Evolutionary conservation across 352 stramenopile genomes (phyloP).

Genomic region (Elongisporangium anandrum): DNA sequence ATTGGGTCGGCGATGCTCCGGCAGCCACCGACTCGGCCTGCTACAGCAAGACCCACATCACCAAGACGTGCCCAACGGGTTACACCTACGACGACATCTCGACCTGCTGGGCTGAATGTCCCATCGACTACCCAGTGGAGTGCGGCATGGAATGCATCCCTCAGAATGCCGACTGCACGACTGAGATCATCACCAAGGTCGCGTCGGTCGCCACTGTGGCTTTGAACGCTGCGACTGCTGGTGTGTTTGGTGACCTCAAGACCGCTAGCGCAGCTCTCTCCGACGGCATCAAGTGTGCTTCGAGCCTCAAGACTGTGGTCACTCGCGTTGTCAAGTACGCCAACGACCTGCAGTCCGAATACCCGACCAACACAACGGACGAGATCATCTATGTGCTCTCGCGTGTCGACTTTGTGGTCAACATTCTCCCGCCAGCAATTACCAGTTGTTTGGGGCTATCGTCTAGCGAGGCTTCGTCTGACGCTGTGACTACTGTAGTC

Average conservation of each 20-base stretch:
- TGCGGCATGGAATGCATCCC: constrained; percentile 32
- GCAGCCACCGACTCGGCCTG: constrained; percentile 9
- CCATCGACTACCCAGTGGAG: constrained; percentile 28
- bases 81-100: constrained; percentile 45
- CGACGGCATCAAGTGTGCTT: constrained; percentile 36
- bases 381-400: constrained; percentile 45
- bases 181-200: constrained; percentile 43
- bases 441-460: constrained; percentile 31
- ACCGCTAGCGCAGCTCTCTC: constrained; percentile 35
- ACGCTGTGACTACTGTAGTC: not conserved
- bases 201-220: constrained; percentile 28
- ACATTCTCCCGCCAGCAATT: constrained; percentile 48
- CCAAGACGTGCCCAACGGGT: constrained; percentile 26
- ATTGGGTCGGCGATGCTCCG: constrained; percentile 21
- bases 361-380: constrained; percentile 36
- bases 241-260: constrained; percentile 30
- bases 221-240: constrained; percentile 28
- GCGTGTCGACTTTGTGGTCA: constrained; percentile 51
- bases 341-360: constrained; percentile 24
- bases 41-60: constrained; percentile 30
- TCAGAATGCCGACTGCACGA: constrained; percentile 29
- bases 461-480: not conserved
- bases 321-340: constrained; percentile 40
- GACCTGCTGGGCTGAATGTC: constrained; percentile 57
- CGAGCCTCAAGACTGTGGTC: constrained; percentile 38